phyloP scores from a whole-genome alignment of 225 moss, liverwort and hornwort species.

The Marchantia paleacea region DNA sequence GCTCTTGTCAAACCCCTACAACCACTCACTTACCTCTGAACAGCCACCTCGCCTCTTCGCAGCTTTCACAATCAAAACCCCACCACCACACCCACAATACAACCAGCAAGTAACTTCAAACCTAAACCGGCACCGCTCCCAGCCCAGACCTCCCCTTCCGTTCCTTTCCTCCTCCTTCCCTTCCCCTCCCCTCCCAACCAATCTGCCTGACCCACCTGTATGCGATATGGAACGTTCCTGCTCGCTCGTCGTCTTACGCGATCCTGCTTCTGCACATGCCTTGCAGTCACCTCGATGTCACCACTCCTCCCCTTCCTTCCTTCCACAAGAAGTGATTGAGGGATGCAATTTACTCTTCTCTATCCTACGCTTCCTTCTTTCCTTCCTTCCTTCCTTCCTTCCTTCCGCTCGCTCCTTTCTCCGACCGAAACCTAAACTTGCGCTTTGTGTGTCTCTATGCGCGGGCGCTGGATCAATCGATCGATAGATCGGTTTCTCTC shows the following conservation, averaged over 20 bases:
- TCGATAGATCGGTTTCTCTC: no score
- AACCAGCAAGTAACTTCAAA: not conserved
- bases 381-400: no score
- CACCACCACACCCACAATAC: not conserved
- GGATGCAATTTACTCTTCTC: not conserved
- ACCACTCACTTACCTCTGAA: not conserved
- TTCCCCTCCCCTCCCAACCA: no score
- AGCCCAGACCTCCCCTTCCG: no score
- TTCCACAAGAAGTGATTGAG: not conserved
- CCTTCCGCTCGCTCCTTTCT: not conserved
- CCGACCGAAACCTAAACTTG: constrained; percentile 14
- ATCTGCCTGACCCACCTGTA: no score
- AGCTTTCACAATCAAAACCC: not conserved
- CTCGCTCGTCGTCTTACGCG: not conserved
- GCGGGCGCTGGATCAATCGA: not conserved
- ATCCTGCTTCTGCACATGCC: not conserved
- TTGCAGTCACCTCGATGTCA: not conserved
- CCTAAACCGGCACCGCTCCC: not conserved
- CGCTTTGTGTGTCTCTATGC: not conserved
- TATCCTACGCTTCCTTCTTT: no score
- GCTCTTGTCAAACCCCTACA: not conserved
- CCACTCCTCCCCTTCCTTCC: not conserved
- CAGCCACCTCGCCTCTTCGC: not conserved
- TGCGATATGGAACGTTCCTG: no score
- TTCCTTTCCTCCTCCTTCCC: no score